Percentiles rank a stretch among this genome's conserved stretches.
These are phyloP conservation scores for Clarireedia paspali DNA, from an alignment of 2,329 filamentous ascomycete genomes.

Conservation along the genomic window DNA sequence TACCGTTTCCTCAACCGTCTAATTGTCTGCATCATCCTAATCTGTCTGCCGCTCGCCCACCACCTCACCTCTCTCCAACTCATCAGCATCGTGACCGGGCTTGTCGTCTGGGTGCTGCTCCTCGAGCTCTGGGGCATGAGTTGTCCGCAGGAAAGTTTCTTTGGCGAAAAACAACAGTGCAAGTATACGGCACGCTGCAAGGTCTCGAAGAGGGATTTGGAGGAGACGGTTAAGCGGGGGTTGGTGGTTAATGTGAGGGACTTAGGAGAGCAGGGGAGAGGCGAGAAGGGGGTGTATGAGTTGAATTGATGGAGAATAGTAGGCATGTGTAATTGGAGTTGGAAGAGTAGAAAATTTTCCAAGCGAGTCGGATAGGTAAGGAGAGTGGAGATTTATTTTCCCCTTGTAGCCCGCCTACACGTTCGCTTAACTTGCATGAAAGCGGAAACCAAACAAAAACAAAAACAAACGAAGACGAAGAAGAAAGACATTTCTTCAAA, in stretches of 20 bases:
- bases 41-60: slow-evolving; percentile 46
- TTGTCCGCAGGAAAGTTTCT: slow-evolving; percentile 37
- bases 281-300: slow-evolving; percentile 13
- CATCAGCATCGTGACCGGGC: slow-evolving; percentile 37
- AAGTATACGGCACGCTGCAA: slow-evolving; percentile 38
- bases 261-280: slow-evolving; percentile 16
- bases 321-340: too few species aligned
- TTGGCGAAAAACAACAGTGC: slow-evolving; percentile 31
- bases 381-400: too few species aligned
- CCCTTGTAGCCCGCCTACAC: too few species aligned
- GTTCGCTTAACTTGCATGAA: too few species aligned
- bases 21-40: slow-evolving; percentile 41
- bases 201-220: slow-evolving; percentile 30
- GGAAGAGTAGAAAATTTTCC: too few species aligned
- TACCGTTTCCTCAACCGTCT: slow-evolving; percentile 45
- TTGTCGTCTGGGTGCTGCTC: slow-evolving; percentile 39
- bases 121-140: slow-evolving; percentile 44
- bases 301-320: slow-evolving; percentile 3
- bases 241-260: slow-evolving; percentile 17
- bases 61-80: slow-evolving; percentile 39
- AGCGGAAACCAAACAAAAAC: too few species aligned
- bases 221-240: slow-evolving; percentile 21
- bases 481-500: too few species aligned
- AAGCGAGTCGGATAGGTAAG: too few species aligned
- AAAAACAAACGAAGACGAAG: too few species aligned